A percentile compares a stretch with the other conserved stretches of the same genome.
These are phyloP conservation scores for Aspergillus pseudotamarii DNA, from an alignment of 2,329 filamentous ascomycete species.

Conservation along the genomic window DNA sequence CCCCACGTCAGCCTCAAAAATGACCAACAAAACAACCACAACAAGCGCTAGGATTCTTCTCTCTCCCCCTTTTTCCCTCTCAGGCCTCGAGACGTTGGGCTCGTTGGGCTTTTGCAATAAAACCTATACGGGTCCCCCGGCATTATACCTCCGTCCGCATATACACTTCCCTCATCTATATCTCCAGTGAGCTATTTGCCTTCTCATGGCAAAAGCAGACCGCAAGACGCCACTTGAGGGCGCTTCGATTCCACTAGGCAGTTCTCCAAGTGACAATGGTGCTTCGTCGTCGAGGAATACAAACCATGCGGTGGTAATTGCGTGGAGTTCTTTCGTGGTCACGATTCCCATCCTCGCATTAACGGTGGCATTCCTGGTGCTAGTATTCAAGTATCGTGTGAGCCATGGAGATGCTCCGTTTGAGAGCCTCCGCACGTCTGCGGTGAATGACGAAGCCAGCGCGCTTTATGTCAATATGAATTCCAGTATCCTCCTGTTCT, in stretches of 20 bases:
- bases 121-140: not conserved
- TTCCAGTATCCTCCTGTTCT: conserved; percentile 12
- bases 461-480: conserved; percentile 12
- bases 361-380: conserved; percentile 9
- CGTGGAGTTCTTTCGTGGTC: conserved; percentile 8
- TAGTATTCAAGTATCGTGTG: conserved; percentile 12
- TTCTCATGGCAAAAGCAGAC: not conserved
- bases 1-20: not conserved
- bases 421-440: not conserved
- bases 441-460: not conserved
- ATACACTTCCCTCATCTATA: not conserved
- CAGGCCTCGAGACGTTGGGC: not conserved
- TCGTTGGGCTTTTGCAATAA: not conserved
- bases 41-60: not conserved
- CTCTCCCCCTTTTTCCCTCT: not conserved
- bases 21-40: not conserved
- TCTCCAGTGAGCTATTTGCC: not conserved
- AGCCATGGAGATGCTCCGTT: not conserved
- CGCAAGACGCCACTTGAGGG: not conserved
- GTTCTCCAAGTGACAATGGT: not conserved
- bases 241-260: not conserved
- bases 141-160: not conserved
- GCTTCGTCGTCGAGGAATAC: not conserved
- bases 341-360: conserved; percentile 12
- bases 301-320: not conserved